A percentile compares a stretch with the other conserved stretches of the same genome.
Conservation (phyloP, 768 basidiomycete species). For the Boletales sp. region DNA sequence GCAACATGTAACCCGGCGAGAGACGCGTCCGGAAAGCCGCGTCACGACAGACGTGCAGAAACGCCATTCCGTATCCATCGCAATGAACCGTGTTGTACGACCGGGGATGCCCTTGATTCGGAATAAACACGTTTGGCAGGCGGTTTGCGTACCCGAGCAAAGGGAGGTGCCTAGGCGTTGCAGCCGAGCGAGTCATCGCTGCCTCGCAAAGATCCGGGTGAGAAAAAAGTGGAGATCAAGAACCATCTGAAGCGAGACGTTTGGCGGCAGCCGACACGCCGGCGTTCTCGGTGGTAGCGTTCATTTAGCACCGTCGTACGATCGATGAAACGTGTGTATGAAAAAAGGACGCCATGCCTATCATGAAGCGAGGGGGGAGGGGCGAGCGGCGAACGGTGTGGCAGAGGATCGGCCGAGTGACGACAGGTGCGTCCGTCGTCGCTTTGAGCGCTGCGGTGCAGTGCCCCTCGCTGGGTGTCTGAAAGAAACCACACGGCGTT, state of each 20-base stretch:
- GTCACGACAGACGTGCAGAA: too few relatives aligned
- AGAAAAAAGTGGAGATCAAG: conserved; percentile 6
- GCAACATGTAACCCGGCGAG: conserved; percentile 7
- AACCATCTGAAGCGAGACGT: background rate
- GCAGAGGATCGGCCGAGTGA: background rate
- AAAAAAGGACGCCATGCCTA: background rate
- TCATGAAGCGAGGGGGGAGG: too few relatives aligned
- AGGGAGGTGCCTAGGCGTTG: background rate
- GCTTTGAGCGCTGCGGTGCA: too few relatives aligned
- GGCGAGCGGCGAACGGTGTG: too few relatives aligned
- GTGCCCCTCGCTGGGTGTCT: too few relatives aligned
- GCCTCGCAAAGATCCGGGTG: conserved; percentile 2
- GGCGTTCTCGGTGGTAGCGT: background rate
- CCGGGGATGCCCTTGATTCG: background rate
- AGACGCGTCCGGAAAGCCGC: background rate
- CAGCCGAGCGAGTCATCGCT: too few relatives aligned
- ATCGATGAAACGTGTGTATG: background rate
- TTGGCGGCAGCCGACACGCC: background rate
- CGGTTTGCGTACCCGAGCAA: too few relatives aligned
- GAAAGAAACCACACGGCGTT: too few relatives aligned
- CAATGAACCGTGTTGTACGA: conserved; percentile 5
- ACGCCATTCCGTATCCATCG: conserved; percentile 12
- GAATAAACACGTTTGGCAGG: too few relatives aligned
- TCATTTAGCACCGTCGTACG: background rate
- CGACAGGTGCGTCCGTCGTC: too few relatives aligned